These are phyloP conservation scores for Clavariopsis aquatica DNA, from an alignment of 495 filamentous ascomycete species.

Conservation along the genomic window DNA sequence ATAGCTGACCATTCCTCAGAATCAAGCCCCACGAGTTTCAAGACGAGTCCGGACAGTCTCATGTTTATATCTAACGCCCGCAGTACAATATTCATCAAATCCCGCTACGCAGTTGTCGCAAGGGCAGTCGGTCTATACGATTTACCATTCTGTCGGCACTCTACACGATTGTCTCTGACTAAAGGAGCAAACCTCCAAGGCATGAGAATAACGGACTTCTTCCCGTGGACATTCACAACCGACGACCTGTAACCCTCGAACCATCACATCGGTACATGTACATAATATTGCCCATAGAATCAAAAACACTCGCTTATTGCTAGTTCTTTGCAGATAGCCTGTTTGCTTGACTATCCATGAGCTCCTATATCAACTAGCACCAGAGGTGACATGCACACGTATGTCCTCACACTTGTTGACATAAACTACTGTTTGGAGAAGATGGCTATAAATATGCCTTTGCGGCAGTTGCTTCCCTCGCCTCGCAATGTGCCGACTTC, in stretches of 20 bases:
- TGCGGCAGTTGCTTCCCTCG: not conserved
- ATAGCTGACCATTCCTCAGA: not conserved
- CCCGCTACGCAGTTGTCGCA: not conserved
- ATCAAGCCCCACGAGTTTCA: not conserved
- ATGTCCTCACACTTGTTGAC: too few species aligned
- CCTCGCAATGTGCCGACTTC: not conserved
- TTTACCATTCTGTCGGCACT: not conserved
- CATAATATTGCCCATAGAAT: not conserved
- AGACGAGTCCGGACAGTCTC: not conserved
- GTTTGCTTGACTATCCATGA: too few species aligned
- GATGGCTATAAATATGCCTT: not conserved
- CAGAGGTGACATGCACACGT: too few species aligned
- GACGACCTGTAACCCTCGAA: not conserved
- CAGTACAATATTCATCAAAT: not conserved
- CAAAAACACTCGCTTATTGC: too few species aligned
- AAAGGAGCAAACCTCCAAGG: not conserved
- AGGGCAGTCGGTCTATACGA: not conserved
- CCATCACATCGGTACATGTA: not conserved
- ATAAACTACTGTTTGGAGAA: not conserved
- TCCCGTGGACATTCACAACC: not conserved
- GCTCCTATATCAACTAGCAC: not conserved
- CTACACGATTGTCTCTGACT: not conserved
- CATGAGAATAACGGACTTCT: not conserved
- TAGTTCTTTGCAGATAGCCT: too few species aligned
- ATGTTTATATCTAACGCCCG: not conserved